Evolutionary conservation across 73 alveolate species (phyloP).

Genomic region (Paramecium octaurelia): DNA sequence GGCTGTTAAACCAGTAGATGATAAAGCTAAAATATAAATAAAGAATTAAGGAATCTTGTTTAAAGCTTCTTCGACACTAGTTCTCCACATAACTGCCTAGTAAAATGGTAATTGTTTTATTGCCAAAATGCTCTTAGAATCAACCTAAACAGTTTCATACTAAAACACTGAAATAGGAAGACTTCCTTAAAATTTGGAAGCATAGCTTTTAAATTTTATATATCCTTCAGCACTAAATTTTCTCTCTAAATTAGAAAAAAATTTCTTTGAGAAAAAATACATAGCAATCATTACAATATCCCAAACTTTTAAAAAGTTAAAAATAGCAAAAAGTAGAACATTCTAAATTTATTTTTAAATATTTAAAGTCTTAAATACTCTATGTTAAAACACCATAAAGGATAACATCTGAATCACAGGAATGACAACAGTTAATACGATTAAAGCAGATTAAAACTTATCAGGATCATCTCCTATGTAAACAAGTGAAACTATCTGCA

Average conservation of each 20-base stretch:
- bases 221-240: background rate
- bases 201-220: background rate
- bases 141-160: background rate
- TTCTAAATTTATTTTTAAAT: background rate
- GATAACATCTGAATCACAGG: background rate
- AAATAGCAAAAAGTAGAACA: background rate
- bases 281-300: background rate
- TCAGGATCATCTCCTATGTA: background rate
- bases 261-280: background rate
- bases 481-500: background rate
- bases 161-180: background rate
- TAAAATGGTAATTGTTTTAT: background rate
- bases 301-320: background rate
- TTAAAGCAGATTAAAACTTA: background rate
- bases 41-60: background rate
- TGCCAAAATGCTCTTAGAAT: background rate
- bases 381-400: background rate
- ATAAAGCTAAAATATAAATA: background rate
- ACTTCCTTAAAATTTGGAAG: background rate
- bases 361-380: background rate
- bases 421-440: background rate
- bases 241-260: background rate
- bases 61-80: background rate
- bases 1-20: background rate
- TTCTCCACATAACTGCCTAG: background rate